phyloP scores from a whole-genome alignment of 305 asterid genomes.

The Euphrasia arctica region DNA sequence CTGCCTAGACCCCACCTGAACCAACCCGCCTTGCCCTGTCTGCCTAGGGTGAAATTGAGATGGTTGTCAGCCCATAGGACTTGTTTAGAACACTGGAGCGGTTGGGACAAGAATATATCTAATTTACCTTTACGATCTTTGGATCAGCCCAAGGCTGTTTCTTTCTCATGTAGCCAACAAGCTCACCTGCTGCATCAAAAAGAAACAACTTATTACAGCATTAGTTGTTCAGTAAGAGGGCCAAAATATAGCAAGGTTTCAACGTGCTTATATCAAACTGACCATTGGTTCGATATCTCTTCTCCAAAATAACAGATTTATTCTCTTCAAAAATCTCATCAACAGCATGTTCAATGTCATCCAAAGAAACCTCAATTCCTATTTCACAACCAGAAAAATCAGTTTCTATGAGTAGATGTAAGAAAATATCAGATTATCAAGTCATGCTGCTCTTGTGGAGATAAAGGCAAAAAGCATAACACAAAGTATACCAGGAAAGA shows the following conservation, averaged over 20 bases:
- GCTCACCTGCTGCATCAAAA: conserved; percentile 72
- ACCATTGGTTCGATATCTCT: conserved; percentile 89
- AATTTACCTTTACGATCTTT: conserved; percentile 73
- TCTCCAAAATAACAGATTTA: conserved; percentile 62
- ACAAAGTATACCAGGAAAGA: conserved; percentile 1
- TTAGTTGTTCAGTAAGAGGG: conserved; percentile 12
- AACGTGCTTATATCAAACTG: conserved; percentile 19
- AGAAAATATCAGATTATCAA: background rate
- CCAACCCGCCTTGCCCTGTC: too few species aligned
- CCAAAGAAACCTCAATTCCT: conserved; percentile 82
- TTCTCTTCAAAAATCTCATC: conserved; percentile 75
- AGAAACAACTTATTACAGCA: background rate
- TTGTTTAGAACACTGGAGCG: background rate
- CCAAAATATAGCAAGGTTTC: background rate
- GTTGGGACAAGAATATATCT: conserved; percentile 19
- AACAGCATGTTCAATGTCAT: conserved; percentile 59
- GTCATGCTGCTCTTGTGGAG: conserved; percentile 12
- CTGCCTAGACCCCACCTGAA: too few species aligned
- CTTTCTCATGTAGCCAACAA: conserved; percentile 77
- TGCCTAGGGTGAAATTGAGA: too few species aligned
- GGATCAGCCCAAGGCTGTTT: conserved; percentile 98
- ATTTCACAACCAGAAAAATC: conserved; percentile 23
- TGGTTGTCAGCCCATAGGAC: too few species aligned
- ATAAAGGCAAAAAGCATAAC: background rate
- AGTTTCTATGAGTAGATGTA: conserved; percentile 1